These are phyloP conservation scores for Trametes cingulata DNA, from an alignment of 768 basidiomycete species.

Conservation along the genomic window DNA sequence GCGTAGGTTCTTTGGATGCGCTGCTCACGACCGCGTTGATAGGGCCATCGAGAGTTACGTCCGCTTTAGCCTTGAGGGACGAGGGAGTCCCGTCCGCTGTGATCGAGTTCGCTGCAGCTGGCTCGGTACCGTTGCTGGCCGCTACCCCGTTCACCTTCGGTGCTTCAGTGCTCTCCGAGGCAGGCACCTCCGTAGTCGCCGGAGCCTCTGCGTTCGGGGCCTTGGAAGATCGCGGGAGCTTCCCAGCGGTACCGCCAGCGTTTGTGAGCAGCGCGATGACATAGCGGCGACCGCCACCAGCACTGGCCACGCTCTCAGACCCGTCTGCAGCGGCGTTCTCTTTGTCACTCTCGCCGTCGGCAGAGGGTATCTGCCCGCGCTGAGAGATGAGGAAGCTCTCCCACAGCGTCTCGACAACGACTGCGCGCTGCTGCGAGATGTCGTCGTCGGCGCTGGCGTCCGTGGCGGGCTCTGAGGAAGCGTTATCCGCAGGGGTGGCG, in stretches of 20 bases:
- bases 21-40: background rate
- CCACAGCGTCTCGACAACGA: conserved; percentile 32
- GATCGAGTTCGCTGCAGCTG: background rate
- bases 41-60: background rate
- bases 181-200: background rate
- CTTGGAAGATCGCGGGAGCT: conserved; percentile 1
- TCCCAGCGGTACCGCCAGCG: conserved; percentile 12
- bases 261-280: conserved; percentile 22
- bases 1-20: background rate
- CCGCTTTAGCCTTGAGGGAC: background rate
- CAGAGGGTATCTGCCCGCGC: conserved; percentile 17
- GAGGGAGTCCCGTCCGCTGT: background rate
- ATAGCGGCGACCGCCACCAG: conserved; percentile 13
- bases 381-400: conserved; percentile 33
- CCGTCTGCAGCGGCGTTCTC: conserved; percentile 17
- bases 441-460: conserved; percentile 11
- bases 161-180: background rate
- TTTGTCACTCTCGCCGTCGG: conserved; percentile 14
- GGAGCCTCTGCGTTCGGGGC: background rate
- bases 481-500: conserved; percentile 1
- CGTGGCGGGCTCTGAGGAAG: background rate
- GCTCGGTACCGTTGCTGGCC: background rate
- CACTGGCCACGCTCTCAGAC: background rate
- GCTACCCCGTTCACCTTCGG: background rate
- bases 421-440: conserved; percentile 15